phyloP scores from a whole-genome alignment of 2,329 filamentous ascomycete species.

The Orbilia quercus region DNA sequence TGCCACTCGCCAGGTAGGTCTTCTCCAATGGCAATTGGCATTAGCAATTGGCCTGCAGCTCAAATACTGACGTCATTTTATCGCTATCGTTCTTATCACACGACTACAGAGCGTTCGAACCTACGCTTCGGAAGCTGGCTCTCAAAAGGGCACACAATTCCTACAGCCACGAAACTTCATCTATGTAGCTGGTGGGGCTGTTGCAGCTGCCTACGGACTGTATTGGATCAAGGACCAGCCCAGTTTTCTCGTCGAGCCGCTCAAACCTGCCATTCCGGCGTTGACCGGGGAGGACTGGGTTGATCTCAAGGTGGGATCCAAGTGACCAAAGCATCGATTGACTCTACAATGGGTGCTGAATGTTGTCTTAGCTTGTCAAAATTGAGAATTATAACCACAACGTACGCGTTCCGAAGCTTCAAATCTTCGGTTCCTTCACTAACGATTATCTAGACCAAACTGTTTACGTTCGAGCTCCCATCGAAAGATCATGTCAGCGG shows the following conservation, averaged over 20 bases:
- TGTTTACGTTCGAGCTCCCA: constrained; percentile 85
- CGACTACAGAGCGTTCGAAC: constrained; percentile 35
- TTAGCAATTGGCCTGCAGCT: neutral
- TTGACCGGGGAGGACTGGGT: constrained; percentile 63
- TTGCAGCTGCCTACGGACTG: constrained; percentile 70
- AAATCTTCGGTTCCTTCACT: neutral
- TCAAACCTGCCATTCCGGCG: constrained; percentile 57
- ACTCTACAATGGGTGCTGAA: neutral
- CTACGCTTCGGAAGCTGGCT: constrained; percentile 37
- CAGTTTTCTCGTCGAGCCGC: constrained; percentile 55
- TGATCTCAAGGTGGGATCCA: constrained; percentile 59
- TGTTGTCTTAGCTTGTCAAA: constrained; percentile 35
- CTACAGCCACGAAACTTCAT: constrained; percentile 64
- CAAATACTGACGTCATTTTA: constrained; percentile 51
- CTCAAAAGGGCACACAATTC: constrained; percentile 48
- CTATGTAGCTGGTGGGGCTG: constrained; percentile 71
- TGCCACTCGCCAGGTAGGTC: constrained; percentile 37
- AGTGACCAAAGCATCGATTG: neutral
- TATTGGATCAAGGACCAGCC: constrained; percentile 65
- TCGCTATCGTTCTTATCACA: neutral
- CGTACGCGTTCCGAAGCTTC: constrained; percentile 6
- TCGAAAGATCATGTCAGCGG: constrained; percentile 87
- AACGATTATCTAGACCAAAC: constrained; percentile 68
- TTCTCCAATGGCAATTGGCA: constrained; percentile 5
- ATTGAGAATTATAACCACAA: constrained; percentile 54